A percentile compares a stretch with the other conserved stretches of the same genome.
phyloP scores from a whole-genome alignment of 73 alveolate species.

The Paramecium biaurelia region DNA sequence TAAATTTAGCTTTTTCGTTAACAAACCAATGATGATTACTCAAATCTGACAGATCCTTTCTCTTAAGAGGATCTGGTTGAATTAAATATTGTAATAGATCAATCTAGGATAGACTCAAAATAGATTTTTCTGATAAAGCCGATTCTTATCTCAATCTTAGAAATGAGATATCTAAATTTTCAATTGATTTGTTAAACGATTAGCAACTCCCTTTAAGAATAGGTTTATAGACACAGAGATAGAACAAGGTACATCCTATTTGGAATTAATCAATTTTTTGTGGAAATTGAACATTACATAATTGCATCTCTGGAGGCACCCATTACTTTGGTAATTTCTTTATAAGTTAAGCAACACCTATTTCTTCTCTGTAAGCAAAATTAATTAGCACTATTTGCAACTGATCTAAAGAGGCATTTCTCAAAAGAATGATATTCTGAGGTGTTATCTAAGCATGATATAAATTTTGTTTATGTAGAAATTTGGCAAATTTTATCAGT shows the following conservation, averaged over 20 bases:
- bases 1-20: neutral
- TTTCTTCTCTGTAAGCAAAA: slow-evolving; percentile 48
- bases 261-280: neutral
- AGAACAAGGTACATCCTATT: slow-evolving; percentile 5
- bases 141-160: neutral
- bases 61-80: neutral
- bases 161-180: neutral
- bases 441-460: slow-evolving; percentile 52
- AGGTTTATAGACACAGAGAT: neutral
- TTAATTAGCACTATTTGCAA: neutral
- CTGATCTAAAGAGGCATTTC: slow-evolving; percentile 2
- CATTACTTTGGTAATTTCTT: slow-evolving; percentile 12
- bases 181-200: neutral
- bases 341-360: neutral
- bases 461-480: neutral
- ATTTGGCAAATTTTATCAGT: neutral
- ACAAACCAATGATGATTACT: slow-evolving; percentile 51
- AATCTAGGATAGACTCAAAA: neutral
- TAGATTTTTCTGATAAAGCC: neutral
- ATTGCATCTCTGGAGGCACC: slow-evolving; percentile 13
- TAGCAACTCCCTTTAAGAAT: neutral
- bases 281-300: neutral
- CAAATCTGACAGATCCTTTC: neutral
- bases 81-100: neutral
- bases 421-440: neutral